Conservation (phyloP, 768 basidiomycete genomes). For the Lentinula sp. region DNA sequence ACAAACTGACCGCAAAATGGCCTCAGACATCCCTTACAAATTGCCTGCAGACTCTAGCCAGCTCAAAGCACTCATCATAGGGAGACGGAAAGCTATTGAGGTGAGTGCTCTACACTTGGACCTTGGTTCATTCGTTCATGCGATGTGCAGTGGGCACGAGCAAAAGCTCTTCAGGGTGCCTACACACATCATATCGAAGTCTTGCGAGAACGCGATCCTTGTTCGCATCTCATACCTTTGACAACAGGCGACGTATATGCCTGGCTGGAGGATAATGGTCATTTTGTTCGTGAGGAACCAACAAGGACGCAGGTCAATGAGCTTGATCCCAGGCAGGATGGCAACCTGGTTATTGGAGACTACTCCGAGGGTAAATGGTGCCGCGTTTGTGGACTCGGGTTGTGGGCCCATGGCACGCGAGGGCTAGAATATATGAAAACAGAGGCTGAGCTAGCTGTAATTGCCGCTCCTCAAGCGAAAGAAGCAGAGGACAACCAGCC, state of each 20-base stretch:
- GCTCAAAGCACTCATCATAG: conserved; percentile 30
- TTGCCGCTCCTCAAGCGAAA: neutral
- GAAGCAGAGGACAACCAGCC: neutral
- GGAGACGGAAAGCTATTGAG: conserved; percentile 32
- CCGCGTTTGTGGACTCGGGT: conserved; percentile 2
- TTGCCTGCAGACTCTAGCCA: conserved; percentile 26
- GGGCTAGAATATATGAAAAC: neutral
- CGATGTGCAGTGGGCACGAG: conserved; percentile 38
- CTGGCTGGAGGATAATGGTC: conserved; percentile 39
- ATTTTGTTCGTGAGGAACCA: conserved; percentile 23
- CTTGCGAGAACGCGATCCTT: conserved; percentile 1
- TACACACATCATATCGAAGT: conserved; percentile 21
- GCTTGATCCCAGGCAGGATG: neutral
- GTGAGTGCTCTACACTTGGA: neutral
- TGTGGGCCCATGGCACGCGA: conserved; percentile 5
- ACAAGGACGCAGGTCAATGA: conserved; percentile 5
- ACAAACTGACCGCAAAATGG: neutral
- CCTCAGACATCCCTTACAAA: conserved; percentile 31
- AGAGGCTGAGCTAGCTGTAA: neutral
- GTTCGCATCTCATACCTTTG: conserved; percentile 19
- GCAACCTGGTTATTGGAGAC: neutral
- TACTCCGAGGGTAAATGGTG: conserved; percentile 7
- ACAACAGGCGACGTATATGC: conserved; percentile 37
- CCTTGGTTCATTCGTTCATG: neutral
- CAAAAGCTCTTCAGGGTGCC: conserved; percentile 36